phyloP scores from a whole-genome alignment of 2,329 filamentous ascomycete species.

The Madurella fahalii region DNA sequence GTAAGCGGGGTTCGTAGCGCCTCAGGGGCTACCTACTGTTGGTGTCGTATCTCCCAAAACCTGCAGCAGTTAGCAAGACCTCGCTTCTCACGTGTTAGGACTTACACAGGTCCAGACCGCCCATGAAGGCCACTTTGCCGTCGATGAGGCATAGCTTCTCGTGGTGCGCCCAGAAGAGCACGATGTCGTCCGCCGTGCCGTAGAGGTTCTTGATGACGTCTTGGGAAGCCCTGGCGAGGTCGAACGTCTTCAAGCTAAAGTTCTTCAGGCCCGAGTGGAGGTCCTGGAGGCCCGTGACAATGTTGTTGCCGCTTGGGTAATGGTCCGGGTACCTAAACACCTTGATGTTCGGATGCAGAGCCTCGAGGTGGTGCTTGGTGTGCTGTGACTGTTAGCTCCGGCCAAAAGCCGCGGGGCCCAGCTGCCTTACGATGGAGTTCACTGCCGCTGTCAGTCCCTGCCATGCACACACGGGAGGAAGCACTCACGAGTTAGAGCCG shows the following conservation, averaged over 20 bases:
- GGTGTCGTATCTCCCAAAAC: constrained; percentile 85
- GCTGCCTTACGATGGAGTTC: constrained; percentile 27
- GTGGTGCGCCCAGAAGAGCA: constrained; percentile 90
- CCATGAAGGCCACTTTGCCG: constrained; percentile 80
- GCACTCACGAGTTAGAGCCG: constrained; percentile 71
- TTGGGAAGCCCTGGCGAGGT: constrained; percentile 61
- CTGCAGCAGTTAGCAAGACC: constrained; percentile 32
- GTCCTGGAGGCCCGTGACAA: constrained; percentile 66
- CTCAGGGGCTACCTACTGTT: constrained; percentile 48
- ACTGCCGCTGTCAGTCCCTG: constrained; percentile 19
- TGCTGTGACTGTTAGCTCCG: constrained; percentile 44
- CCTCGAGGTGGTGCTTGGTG: constrained; percentile 75
- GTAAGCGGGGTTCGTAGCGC: not conserved
- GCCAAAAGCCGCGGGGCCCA: not conserved
- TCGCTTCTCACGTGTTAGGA: not conserved
- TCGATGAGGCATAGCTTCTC: constrained; percentile 87
- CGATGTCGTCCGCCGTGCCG: constrained; percentile 73
- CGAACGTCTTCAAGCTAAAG: constrained; percentile 45
- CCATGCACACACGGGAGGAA: constrained; percentile 24
- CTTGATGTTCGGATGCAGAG: constrained; percentile 74
- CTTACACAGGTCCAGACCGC: constrained; percentile 75
- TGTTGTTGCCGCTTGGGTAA: constrained; percentile 64
- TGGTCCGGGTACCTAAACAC: constrained; percentile 93
- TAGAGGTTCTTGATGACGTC: constrained; percentile 77
- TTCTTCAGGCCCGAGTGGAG: constrained; percentile 59